Percentiles rank a stretch among this genome's conserved stretches.
phyloP scores from a whole-genome alignment of 768 basidiomycete genomes.

The Pleurotus ostreatus region DNA sequence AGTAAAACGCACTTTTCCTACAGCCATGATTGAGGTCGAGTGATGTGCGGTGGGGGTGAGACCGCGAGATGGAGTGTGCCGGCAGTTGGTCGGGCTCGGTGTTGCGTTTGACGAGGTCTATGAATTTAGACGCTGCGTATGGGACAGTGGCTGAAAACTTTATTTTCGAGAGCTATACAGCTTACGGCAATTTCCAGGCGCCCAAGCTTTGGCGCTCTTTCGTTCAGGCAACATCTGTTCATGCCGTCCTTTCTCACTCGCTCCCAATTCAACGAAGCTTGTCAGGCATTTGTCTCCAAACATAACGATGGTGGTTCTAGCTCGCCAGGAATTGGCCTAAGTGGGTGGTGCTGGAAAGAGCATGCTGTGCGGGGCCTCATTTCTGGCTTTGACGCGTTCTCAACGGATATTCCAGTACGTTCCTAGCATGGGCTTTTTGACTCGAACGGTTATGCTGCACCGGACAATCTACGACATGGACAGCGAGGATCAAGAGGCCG shows the following conservation, averaged over 20 bases:
- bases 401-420: slow-evolving; percentile 22
- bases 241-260: slow-evolving; percentile 46
- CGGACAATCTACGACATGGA: slow-evolving; percentile 13
- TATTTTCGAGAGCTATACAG: slow-evolving; percentile 46
- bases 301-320: slow-evolving; percentile 9
- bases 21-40: slow-evolving; percentile 64
- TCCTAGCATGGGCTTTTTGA: slow-evolving; percentile 44
- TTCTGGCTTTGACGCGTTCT: slow-evolving; percentile 10
- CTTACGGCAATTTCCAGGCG: slow-evolving; percentile 42
- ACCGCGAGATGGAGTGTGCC: slow-evolving; percentile 38
- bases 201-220: slow-evolving; percentile 18
- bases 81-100: slow-evolving; percentile 46
- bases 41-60: slow-evolving; percentile 30
- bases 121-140: slow-evolving; percentile 27
- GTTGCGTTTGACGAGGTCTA: slow-evolving; percentile 27
- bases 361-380: slow-evolving; percentile 40
- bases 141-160: slow-evolving; percentile 59
- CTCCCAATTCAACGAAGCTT: slow-evolving; percentile 54
- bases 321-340: slow-evolving; percentile 8
- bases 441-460: slow-evolving; percentile 24
- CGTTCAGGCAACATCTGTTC: slow-evolving; percentile 12
- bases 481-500: slow-evolving; percentile 17
- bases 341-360: slow-evolving; percentile 62
- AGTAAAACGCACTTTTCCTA: slow-evolving; percentile 64
- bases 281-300: slow-evolving; percentile 43